Base-by-base conservation (phyloP, 2,329 filamentous ascomycete genomes). In the Coniochaeta ligniaria region DNA sequence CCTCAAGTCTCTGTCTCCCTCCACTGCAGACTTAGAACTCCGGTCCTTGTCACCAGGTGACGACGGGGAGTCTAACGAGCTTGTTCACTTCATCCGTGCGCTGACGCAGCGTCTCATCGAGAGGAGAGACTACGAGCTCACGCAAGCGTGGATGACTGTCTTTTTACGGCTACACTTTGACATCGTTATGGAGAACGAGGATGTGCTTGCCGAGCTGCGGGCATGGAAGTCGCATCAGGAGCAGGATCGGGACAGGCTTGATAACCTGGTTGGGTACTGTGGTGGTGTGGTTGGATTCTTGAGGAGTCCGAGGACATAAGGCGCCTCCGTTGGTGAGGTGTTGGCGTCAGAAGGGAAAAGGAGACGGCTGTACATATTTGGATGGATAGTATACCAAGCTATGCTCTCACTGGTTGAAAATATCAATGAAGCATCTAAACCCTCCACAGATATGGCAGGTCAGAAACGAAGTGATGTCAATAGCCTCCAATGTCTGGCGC, bases 71-170 rank as follows among this genome's bases (percentile, higher is more conserved):
- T 75, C 84, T 63, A 85, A 89, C 61, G 95, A 98, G 73, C 77
- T 96, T 20, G 78, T 88, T 0, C 81, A 86, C 59, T 99, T 99
- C 70, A 87, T 98, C 58, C 74, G 78, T n/a, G 92, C 92, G 1
- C 75, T 99, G 60, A 96, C 91, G 0, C 80, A 78, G 59, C 82
- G 89, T 14, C 77, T 98, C 59, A 75, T 78, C 50, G 79, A 84
- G 58, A 86, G 88, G 64, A 84, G 84, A 56, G 95, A 98, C 73
- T 99, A 96, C 73, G 95, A 99, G 75, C 81, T 99, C 43, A 90
- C 92, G 17, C 93, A 98, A 74, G 92, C 92, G 0, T 99, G 95
- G 94, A 98, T 99, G 92, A 88, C 89, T 1, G 94, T 98, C 1
- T 96, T 98, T 69, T 72, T 99, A 62, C 84, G 88, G 56, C 77